Evolutionary conservation across 768 basidiomycete genomes (phyloP).

Genomic region (Termitomyces sp.): DNA sequence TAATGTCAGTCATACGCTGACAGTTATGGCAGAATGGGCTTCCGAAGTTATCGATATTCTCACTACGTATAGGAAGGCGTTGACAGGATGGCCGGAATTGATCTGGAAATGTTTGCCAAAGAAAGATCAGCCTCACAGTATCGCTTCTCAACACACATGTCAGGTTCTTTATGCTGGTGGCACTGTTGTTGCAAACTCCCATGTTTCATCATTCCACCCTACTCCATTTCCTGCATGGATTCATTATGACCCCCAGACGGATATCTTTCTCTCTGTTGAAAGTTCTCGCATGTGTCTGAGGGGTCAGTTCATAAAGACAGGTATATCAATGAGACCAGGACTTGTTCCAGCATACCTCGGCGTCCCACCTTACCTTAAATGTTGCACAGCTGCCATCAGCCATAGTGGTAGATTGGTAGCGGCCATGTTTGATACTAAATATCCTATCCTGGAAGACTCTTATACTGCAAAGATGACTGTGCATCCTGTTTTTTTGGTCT

Average conservation of each 20-base stretch:
- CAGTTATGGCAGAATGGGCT: background rate
- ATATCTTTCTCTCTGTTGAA: background rate
- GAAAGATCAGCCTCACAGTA: background rate
- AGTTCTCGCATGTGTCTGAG: background rate
- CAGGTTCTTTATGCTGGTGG: too few relatives aligned
- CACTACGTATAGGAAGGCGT: background rate
- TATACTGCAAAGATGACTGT: too few relatives aligned
- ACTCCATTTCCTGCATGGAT: background rate
- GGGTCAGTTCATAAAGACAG: constrained; percentile 1
- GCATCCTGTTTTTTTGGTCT: background rate
- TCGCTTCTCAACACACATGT: too few relatives aligned
- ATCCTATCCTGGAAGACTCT: too few relatives aligned
- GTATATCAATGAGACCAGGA: background rate
- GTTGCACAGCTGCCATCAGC: background rate
- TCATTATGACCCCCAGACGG: constrained; percentile 1
- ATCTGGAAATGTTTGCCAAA: background rate
- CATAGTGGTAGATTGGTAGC: background rate
- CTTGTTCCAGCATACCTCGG: background rate
- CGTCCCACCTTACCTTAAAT: background rate
- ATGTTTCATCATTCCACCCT: too few relatives aligned
- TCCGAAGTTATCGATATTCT: background rate
- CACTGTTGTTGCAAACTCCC: too few relatives aligned
- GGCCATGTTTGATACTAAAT: background rate
- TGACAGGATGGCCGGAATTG: background rate
- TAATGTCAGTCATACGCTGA: background rate